These are phyloP conservation scores for Kurtzmaniella natalensis DNA, from an alignment of 1,139 yeast species.

Conservation along the genomic window DNA sequence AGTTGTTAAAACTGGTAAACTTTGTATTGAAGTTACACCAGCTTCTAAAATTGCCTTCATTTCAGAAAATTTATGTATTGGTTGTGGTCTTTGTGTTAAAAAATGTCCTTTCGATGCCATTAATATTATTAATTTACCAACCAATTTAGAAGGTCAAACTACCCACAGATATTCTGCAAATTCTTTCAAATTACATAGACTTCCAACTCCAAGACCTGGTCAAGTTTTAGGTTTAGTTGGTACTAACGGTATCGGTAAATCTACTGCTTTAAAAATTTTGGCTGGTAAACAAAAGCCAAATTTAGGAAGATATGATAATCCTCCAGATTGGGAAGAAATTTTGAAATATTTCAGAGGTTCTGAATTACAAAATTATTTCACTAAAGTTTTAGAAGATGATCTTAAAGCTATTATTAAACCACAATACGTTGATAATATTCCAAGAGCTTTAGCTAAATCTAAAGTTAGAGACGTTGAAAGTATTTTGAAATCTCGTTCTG, in stretches of 20 bases:
- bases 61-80: slow-evolving; percentile 93
- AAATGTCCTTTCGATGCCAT: slow-evolving; percentile 98
- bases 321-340: slow-evolving; percentile 97
- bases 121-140: slow-evolving; percentile 90
- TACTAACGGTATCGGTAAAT: slow-evolving; percentile 98
- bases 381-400: slow-evolving; percentile 88
- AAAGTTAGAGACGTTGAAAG: slow-evolving; percentile 86
- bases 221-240: slow-evolving; percentile 97
- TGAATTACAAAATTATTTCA: slow-evolving; percentile 92
- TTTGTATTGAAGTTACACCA: slow-evolving; percentile 95
- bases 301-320: slow-evolving; percentile 87
- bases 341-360: slow-evolving; percentile 91
- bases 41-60: slow-evolving; percentile 89
- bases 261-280: slow-evolving; percentile 94
- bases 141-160: slow-evolving; percentile 85
- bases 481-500: slow-evolving; percentile 68
- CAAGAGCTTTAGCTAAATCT: slow-evolving; percentile 86
- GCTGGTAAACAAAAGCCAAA: slow-evolving; percentile 99
- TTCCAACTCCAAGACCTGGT: slow-evolving; percentile 98
- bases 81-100: slow-evolving; percentile 99
- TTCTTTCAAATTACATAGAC: slow-evolving; percentile 92
- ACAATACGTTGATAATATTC: slow-evolving; percentile 95
- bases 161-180: slow-evolving; percentile 98
- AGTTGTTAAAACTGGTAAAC: slow-evolving; percentile 93
- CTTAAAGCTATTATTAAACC: slow-evolving; percentile 96